A percentile compares a stretch with the other conserved stretches of the same genome.
These are phyloP conservation scores for Boletus vinaceobasis DNA, from an alignment of 768 basidiomycete species.

Conservation along the genomic window DNA sequence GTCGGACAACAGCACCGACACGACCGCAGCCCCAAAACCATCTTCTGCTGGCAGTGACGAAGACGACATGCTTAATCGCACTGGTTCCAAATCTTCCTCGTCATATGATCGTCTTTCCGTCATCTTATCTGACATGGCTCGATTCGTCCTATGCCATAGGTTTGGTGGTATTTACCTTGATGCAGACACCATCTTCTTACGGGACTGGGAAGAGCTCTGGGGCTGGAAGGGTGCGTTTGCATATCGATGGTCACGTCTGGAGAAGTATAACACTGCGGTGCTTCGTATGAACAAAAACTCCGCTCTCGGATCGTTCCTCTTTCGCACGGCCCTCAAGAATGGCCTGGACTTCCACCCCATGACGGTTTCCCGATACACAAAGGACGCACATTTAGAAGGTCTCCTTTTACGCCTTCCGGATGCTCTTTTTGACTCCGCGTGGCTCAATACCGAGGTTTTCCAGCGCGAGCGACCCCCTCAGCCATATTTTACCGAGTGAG, in stretches of 20 bases:
- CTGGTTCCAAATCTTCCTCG: slow-evolving; percentile 82
- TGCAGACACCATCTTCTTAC: slow-evolving; percentile 91
- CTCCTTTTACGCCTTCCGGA: slow-evolving; percentile 88
- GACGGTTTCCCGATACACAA: slow-evolving; percentile 87
- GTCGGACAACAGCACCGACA: slow-evolving; percentile 25
- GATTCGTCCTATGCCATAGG: slow-evolving; percentile 94
- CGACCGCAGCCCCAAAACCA: slow-evolving; percentile 12
- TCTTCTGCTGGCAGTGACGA: slow-evolving; percentile 31
- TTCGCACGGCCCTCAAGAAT: slow-evolving; percentile 92
- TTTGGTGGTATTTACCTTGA: slow-evolving; percentile 97
- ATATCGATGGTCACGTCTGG: slow-evolving; percentile 90
- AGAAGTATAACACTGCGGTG: slow-evolving; percentile 96
- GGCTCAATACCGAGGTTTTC: slow-evolving; percentile 90
- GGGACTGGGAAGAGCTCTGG: slow-evolving; percentile 99
- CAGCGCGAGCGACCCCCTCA: slow-evolving; percentile 92
- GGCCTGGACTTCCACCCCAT: slow-evolving; percentile 96
- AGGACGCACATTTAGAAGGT: slow-evolving; percentile 82
- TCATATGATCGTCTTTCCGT: slow-evolving; percentile 91
- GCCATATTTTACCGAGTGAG: slow-evolving; percentile 86
- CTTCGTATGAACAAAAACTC: slow-evolving; percentile 90
- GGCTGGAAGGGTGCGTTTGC: slow-evolving; percentile 96
- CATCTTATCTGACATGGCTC: slow-evolving; percentile 94
- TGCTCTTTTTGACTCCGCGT: slow-evolving; percentile 94
- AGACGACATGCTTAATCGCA: slow-evolving; percentile 68
- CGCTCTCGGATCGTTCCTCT: slow-evolving; percentile 88